phyloP scores from a whole-genome alignment of 2,329 filamentous ascomycete species.

The Magnaporthales sp. region DNA sequence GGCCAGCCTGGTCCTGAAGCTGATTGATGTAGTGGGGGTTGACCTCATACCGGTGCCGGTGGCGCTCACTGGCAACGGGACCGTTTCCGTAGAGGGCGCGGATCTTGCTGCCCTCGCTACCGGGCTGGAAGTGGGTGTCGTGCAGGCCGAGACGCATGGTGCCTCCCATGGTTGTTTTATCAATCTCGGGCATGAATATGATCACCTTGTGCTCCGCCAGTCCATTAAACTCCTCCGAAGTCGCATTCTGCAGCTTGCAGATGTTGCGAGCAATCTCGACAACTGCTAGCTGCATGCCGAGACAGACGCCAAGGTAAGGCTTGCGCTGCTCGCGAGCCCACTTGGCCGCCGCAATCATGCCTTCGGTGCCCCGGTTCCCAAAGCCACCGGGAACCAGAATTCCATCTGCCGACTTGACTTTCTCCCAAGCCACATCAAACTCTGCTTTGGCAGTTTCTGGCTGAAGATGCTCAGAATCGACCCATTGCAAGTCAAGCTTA shows the following conservation, averaged over 20 bases:
- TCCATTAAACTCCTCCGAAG: slow-evolving; percentile 46
- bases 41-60: slow-evolving; percentile 75
- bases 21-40: slow-evolving; percentile 60
- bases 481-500: slow-evolving; percentile 73
- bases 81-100: slow-evolving; percentile 56
- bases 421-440: slow-evolving; percentile 81
- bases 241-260: slow-evolving; percentile 50
- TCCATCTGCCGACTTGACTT: slow-evolving; percentile 60
- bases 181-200: slow-evolving; percentile 82
- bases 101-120: slow-evolving; percentile 62
- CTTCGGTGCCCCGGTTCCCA: slow-evolving; percentile 71
- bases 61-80: slow-evolving; percentile 51
- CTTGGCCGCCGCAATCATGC: slow-evolving; percentile 81
- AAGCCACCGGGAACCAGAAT: slow-evolving; percentile 71
- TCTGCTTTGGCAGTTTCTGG: slow-evolving; percentile 51
- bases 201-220: slow-evolving; percentile 61
- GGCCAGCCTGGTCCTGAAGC: slow-evolving; percentile 49
- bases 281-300: slow-evolving; percentile 89
- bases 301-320: slow-evolving; percentile 82
- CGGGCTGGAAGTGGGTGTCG: slow-evolving; percentile 60
- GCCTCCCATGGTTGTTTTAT: slow-evolving; percentile 65
- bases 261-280: slow-evolving; percentile 79
- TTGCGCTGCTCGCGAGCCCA: slow-evolving; percentile 77
- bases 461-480: slow-evolving; percentile 82
- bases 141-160: slow-evolving; percentile 72